Evolutionary conservation across 2,329 filamentous ascomycete species (phyloP), one percentile per base, ranked within the genome.

Genomic region (Colletotrichum godetiae): DNA sequence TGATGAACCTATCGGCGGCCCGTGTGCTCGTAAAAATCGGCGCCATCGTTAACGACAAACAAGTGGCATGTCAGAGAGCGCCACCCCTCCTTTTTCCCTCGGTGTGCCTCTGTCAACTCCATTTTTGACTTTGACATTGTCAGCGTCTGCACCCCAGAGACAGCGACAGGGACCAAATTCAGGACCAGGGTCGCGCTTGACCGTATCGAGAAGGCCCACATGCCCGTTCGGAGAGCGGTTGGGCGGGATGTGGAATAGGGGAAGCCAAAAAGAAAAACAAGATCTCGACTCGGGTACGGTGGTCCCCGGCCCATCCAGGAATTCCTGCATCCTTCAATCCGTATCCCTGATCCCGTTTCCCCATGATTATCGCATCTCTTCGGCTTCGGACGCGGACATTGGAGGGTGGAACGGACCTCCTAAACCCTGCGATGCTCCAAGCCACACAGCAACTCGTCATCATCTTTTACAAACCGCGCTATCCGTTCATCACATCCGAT

Each of bases 361-460:
- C 33, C 56, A 59, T 49, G 63, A 56, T 67, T 42, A 33, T 67
- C 46, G 63, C 55, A 42, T 46, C 46, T 56, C 35, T 55, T 61
- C 56, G 56, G 56, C 46, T 61, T 67, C 46, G 31, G 42, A 33
- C 64, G 27, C 42, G 24, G 56, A 46, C 68, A 60, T 37, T 67
- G 35, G 49, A 59, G 64, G 33, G 57, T 49, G 56, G 64, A 35
- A 67, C 55, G 64, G 59, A 15, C 35, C 67, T 27, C 42, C 62
- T 63, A 15, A 59, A 53, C 62, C 63, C 63, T 61, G 64, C 49
- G 15, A 49, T 61, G 24, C 33, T 72, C 69, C 65, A 72, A 68
- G 69, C 69, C 65, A 68, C 65, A 55, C 68, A 55, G 35, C 37
- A 72, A 68, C 64, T 61, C 57, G 57, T 62, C 57, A 62, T 58